These are phyloP conservation scores for Mortierella alpina DNA, from an alignment of 192 early-diverging fungal genomes.

Conservation along the genomic window DNA sequence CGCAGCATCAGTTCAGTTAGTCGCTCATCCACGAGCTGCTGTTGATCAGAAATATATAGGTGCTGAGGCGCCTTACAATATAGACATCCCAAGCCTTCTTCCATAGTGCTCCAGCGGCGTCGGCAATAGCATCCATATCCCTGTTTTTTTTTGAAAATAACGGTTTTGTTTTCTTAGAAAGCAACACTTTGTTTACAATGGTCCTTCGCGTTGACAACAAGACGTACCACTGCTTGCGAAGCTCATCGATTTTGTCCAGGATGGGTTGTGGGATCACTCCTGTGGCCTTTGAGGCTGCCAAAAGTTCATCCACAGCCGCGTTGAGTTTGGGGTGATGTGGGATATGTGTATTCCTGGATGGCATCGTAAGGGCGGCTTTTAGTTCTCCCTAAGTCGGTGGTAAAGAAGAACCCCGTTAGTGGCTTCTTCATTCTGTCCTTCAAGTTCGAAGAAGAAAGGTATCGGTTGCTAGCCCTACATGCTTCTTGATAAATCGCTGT, in stretches of 20 bases:
- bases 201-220: neutral
- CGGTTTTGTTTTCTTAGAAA: too few species aligned
- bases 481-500: slow-evolving; percentile 29
- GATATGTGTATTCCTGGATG: slow-evolving; percentile 29
- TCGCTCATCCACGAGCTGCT: too few species aligned
- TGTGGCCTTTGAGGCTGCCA: slow-evolving; percentile 6
- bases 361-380: slow-evolving; percentile 28
- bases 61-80: slow-evolving; percentile 9
- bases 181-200: neutral
- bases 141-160: neutral
- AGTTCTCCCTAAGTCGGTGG: slow-evolving; percentile 14
- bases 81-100: slow-evolving; percentile 38
- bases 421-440: neutral
- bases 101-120: slow-evolving; percentile 14
- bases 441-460: too few species aligned
- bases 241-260: slow-evolving; percentile 40
- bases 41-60: too few species aligned
- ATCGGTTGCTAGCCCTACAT: slow-evolving; percentile 10
- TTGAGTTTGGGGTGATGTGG: slow-evolving; percentile 12
- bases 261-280: slow-evolving; percentile 40
- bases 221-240: slow-evolving; percentile 33
- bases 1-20: too few species aligned
- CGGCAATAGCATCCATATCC: slow-evolving; percentile 23
- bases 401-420: neutral
- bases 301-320: slow-evolving; percentile 21